Base-by-base conservation (phyloP, 2,329 filamentous ascomycete genomes). In the Cladosporium sp. region DNA sequence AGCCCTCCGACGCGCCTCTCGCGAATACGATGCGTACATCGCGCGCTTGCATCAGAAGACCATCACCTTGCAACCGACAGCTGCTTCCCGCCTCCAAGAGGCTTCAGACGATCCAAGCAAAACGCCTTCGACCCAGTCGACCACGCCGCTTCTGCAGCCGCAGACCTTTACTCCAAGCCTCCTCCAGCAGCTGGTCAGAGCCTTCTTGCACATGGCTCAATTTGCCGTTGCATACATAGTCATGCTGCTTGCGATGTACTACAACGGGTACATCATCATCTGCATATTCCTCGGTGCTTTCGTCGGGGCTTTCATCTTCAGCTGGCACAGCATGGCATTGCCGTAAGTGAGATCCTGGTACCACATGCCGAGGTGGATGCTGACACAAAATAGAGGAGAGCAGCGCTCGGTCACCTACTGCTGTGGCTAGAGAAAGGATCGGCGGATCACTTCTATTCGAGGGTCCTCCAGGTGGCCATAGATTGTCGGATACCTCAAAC, bases 281-380 rank as follows among this genome's bases (percentile, higher is more conserved):
- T 90, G 85, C 65, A 90, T 94, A 71, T 84, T 93, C 62, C 82
- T 93, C 58, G 90, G 90, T 1, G 84, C 88, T 0, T 90, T 84
- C 63, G 59, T 92, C 5, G 90, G 90, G 15, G 80, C 82, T 12
- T 90, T 92, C 63, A 69, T 89, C 60, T 93, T 90, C 70, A 83
- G 85, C 30, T 92, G 88, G 88, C 87, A 89, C 36, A 50, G 58
- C 8, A 59, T 64, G 38, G 45, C 47, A 5, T 49, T 62, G 37
- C 49, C 56, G 47, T 60, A 11, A 60, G 57, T 61, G 14, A 34
- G 11, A 34, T 8, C 11, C 30, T 34, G 30, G 8, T 8, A 34
- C 30, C 7, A 9, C 30, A 30, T n/a, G 14, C 11, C n/a, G 15
- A 25, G 15, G 3, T 36, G 3, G 12, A 2, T 39, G 30, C 62